These are phyloP conservation scores for Colletotrichum sp. DNA, from an alignment of 2,329 filamentous ascomycete species.

Conservation along the genomic window DNA sequence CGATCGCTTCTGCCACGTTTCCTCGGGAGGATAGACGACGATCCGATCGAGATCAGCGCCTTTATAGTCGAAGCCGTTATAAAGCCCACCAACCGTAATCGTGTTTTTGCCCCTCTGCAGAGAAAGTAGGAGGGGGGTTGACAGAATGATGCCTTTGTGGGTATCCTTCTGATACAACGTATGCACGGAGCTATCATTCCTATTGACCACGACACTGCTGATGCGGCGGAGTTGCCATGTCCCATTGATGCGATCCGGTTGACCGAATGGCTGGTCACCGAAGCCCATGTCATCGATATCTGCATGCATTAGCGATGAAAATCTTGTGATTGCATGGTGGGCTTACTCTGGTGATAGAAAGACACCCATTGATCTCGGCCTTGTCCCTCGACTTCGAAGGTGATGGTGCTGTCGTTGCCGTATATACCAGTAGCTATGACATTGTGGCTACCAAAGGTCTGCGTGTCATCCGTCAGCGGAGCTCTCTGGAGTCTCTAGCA, in stretches of 20 bases:
- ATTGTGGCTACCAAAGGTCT: slow-evolving; percentile 47
- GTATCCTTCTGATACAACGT: slow-evolving; percentile 56
- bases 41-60: slow-evolving; percentile 64
- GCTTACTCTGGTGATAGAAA: slow-evolving; percentile 60
- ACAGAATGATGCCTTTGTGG: slow-evolving; percentile 63
- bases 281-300: slow-evolving; percentile 65
- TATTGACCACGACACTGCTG: slow-evolving; percentile 64
- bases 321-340: rapidly evolving
- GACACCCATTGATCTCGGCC: slow-evolving; percentile 59
- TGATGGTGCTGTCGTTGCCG: slow-evolving; percentile 56
- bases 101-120: slow-evolving; percentile 58
- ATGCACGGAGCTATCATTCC: slow-evolving; percentile 44
- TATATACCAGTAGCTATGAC: slow-evolving; percentile 55
- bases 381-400: slow-evolving; percentile 48
- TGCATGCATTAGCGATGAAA: neutral
- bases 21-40: slow-evolving; percentile 63
- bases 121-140: slow-evolving; percentile 57
- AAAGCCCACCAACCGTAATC: slow-evolving; percentile 61
- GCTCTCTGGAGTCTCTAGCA: neutral
- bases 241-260: slow-evolving; percentile 63
- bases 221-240: slow-evolving; percentile 64
- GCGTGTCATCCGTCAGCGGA: neutral
- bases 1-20: neutral
- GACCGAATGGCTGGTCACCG: slow-evolving; percentile 57
- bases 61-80: slow-evolving; percentile 59